phyloP scores from a whole-genome alignment of 2,329 filamentous ascomycete species.

The Calonectria fujianensis region DNA sequence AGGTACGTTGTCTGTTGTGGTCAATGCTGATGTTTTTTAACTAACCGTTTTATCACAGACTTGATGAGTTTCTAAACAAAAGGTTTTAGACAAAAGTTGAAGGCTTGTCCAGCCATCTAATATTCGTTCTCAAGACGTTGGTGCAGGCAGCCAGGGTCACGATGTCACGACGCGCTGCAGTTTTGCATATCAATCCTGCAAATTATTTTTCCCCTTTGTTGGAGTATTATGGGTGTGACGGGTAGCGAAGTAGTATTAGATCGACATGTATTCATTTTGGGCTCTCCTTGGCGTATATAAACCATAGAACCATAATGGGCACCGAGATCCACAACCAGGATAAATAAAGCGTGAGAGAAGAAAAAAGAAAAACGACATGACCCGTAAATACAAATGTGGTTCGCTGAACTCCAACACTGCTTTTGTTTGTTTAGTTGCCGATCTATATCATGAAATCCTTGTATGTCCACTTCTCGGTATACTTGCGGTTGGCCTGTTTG shows the following conservation, averaged over 20 bases:
- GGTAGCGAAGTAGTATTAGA: slow-evolving; percentile 26
- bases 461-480: slow-evolving; percentile 97
- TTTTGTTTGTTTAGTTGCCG: slow-evolving; percentile 35
- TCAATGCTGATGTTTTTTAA: not conserved
- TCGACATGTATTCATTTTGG: slow-evolving; percentile 32
- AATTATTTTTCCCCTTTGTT: slow-evolving; percentile 8
- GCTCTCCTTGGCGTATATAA: slow-evolving; percentile 37
- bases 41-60: slow-evolving; percentile 60
- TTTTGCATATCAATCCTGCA: slow-evolving; percentile 9
- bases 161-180: slow-evolving; percentile 26
- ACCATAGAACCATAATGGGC: slow-evolving; percentile 32
- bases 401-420: slow-evolving; percentile 39
- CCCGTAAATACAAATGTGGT: slow-evolving; percentile 30
- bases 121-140: slow-evolving; percentile 40
- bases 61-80: slow-evolving; percentile 70
- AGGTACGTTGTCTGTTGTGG: slow-evolving; percentile 76
- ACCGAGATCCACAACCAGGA: slow-evolving; percentile 30
- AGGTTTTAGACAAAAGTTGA: slow-evolving; percentile 16
- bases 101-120: not conserved
- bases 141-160: slow-evolving; percentile 29
- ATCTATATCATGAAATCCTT: slow-evolving; percentile 83
- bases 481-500: slow-evolving; percentile 87
- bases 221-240: not conserved
- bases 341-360: slow-evolving; percentile 29
- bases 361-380: slow-evolving; percentile 14